These are phyloP conservation scores for Chloris gayana DNA, from an alignment of 176 grass and related monocot species.

Conservation along the genomic window DNA sequence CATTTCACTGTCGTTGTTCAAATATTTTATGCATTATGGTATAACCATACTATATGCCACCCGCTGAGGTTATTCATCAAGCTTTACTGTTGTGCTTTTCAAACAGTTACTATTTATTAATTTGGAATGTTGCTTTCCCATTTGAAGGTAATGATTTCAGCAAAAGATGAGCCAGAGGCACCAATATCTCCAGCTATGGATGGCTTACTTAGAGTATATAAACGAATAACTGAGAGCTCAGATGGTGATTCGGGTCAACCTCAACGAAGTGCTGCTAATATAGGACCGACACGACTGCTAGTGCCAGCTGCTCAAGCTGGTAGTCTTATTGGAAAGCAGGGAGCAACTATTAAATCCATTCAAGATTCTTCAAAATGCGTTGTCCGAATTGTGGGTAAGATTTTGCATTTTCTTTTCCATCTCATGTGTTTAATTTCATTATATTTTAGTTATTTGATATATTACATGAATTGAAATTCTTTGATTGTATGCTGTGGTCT, in stretches of 20 bases:
- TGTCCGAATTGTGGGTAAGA: constrained; percentile 79
- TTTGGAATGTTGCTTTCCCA: constrained; percentile 27
- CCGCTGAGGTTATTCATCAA: constrained; percentile 13
- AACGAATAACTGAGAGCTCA: constrained; percentile 70
- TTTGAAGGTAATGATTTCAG: constrained; percentile 86
- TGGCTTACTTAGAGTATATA: constrained; percentile 87
- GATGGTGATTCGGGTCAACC: constrained; percentile 67
- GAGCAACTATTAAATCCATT: constrained; percentile 89
- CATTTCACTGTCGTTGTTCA: constrained; percentile 14
- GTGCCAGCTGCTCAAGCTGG: constrained; percentile 87
- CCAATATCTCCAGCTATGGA: constrained; percentile 81
- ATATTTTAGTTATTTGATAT: constrained; percentile 28
- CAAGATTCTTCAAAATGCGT: constrained; percentile 73
- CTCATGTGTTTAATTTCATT: background rate
- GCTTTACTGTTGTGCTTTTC: background rate
- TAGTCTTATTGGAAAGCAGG: constrained; percentile 93
- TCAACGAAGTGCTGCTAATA: constrained; percentile 54
- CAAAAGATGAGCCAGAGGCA: constrained; percentile 89
- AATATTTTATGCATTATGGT: background rate
- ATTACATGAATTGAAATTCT: constrained; percentile 14
- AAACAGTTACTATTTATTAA: constrained; percentile 7
- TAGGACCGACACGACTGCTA: constrained; percentile 73
- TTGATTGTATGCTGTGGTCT: constrained; percentile 4
- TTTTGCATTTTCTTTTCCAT: constrained; percentile 13
- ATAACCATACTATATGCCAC: background rate